Percentiles rank a stretch among this genome's conserved stretches.
These are phyloP conservation scores for Rubus idaeus DNA, from an alignment of 306 rosid species.

Conservation along the genomic window DNA sequence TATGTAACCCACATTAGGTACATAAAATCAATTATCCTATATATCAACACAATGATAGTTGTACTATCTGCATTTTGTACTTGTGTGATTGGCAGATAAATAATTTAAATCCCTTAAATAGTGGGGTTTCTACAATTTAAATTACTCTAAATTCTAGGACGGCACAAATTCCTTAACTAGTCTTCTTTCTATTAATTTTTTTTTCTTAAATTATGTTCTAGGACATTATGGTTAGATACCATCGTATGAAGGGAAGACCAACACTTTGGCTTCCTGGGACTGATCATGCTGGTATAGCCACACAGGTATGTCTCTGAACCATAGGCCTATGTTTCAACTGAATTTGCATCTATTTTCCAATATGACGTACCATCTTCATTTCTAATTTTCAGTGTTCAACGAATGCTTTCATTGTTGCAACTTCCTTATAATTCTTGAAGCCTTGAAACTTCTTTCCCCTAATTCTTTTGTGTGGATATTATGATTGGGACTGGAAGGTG, in stretches of 20 bases:
- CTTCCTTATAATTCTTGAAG: conserved; percentile 2
- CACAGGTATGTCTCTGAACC: conserved; percentile 68
- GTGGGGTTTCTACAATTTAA: too few species aligned
- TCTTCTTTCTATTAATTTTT: not conserved
- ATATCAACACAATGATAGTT: not conserved
- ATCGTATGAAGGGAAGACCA: conserved; percentile 96
- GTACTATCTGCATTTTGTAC: not conserved
- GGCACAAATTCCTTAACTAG: not conserved
- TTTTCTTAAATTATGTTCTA: conserved; percentile 29
- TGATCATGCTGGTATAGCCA: conserved; percentile 99
- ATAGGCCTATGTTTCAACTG: not conserved
- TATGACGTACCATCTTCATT: not conserved
- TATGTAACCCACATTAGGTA: not conserved
- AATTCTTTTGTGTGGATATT: not conserved
- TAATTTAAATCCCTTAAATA: too few species aligned
- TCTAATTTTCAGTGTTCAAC: conserved; percentile 9
- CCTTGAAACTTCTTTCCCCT: conserved; percentile 9
- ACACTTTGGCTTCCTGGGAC: conserved; percentile 98
- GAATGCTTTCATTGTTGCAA: conserved; percentile 7
- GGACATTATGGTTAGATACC: conserved; percentile 96
- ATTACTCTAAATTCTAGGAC: not conserved
- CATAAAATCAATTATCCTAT: not conserved
- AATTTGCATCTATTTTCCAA: conserved; percentile 12
- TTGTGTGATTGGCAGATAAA: not conserved
- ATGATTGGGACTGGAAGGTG: not conserved